Evolutionary conservation across 2,329 filamentous ascomycete species (phyloP), one percentile per base, ranked within the genome.

Genomic region (Tolypocladium paradoxum): DNA sequence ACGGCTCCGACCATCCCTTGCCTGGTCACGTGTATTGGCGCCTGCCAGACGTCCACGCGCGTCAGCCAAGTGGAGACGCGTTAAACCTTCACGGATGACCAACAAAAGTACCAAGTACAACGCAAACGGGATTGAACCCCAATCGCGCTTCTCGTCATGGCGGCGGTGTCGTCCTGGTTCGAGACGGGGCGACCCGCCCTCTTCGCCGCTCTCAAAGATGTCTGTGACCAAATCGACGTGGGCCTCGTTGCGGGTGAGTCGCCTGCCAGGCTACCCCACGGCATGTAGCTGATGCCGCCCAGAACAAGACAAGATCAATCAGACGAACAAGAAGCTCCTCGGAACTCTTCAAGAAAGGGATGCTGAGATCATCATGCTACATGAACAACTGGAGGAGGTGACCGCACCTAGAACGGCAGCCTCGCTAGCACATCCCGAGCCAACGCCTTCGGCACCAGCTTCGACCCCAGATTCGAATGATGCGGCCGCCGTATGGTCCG

Each of bases 401-500:
- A 31, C 18, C n/a, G 29, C 20, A 2, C 20, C 20, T 24, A 22
- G 38, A 16, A 24, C 22, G 18, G 43, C 27, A 4, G 7, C 16
- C 40, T 27, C 24, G 4, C 14, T 27, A 16, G 18, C 24, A 3
- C 16, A 31, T n/a, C 4, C 4, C 27, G 24, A 6, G 4, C 24
- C 24, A 12, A 24, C 27, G 9, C 6, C n/a, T 3, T 7, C 38
- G 6, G 24, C 35, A 16, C 14, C 46, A n/a, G 8, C 31, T 16
- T 12, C n/a, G 14, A 16, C 16, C 20, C 18, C 2, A 4, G n/a
- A 29, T 11, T 34, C 49, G 59, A 34, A 53, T 52, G 34, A 59
- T 64, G 49, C 64, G 59, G 57, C 64, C 61, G 38, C 51, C 11
- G 16, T 50, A 40, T 40, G 46, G 50, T 40, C 63, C 16, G 69